These are phyloP conservation scores for Trametes sp. DNA, from an alignment of 1,284 basidiomycete species.

Conservation along the genomic window DNA sequence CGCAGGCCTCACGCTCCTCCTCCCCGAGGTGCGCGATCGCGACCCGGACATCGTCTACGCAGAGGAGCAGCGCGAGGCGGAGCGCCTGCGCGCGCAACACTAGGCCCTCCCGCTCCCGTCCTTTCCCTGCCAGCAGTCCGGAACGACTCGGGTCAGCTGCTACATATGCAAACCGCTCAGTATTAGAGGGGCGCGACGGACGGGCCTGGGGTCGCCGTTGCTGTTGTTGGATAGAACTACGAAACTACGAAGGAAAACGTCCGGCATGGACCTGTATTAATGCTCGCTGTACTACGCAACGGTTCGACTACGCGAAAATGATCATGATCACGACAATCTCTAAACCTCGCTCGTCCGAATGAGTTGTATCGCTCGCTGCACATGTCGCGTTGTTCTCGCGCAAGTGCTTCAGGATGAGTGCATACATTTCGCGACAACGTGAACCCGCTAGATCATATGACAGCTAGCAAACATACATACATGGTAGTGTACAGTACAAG, in stretches of 20 bases:
- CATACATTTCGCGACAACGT: too few relatives aligned
- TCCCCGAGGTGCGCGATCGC: slow-evolving; percentile 80
- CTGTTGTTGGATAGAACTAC: slow-evolving; percentile 2
- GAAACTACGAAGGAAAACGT: slow-evolving; percentile 6
- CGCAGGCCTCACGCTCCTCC: slow-evolving; percentile 71
- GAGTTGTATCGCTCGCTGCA: too few relatives aligned
- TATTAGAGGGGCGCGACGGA: too few relatives aligned
- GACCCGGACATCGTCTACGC: slow-evolving; percentile 73
- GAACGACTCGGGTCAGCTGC: too few relatives aligned
- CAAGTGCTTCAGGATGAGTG: too few relatives aligned
- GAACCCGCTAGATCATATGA: not conserved
- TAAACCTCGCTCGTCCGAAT: too few relatives aligned
- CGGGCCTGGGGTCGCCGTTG: too few relatives aligned
- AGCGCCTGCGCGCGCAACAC: slow-evolving; percentile 8
- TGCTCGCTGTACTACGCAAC: slow-evolving; percentile 5
- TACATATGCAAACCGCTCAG: too few relatives aligned
- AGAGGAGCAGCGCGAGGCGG: slow-evolving; percentile 49
- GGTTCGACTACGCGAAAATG: not conserved
- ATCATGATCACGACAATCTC: not conserved
- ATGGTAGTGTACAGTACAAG: not conserved
- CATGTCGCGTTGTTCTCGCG: too few relatives aligned
- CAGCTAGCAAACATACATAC: not conserved
- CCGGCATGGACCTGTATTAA: slow-evolving; percentile 4
- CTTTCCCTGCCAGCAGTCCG: too few relatives aligned
- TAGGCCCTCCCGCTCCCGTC: too few relatives aligned